Conservation (phyloP, 2,329 filamentous ascomycete species). For the Alternaria gaisen region DNA sequence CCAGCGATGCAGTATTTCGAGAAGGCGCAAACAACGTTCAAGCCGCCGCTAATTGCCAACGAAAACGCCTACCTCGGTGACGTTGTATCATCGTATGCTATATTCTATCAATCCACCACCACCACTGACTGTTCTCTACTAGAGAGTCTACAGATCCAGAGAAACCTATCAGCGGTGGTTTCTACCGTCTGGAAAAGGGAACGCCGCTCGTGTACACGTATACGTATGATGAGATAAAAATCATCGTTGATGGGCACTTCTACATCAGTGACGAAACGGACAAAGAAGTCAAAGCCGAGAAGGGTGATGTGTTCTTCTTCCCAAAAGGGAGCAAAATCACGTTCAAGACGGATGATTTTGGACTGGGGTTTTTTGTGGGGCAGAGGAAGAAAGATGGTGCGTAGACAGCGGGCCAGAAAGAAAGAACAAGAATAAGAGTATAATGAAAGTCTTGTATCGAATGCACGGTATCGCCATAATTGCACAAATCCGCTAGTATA, state of each 20-base stretch:
- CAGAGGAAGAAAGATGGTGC: constrained; percentile 48
- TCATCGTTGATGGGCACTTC: constrained; percentile 73
- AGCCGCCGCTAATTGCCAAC: constrained; percentile 72
- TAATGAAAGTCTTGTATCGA: not conserved
- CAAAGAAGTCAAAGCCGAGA: constrained; percentile 65
- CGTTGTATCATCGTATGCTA: constrained; percentile 62
- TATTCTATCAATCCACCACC: not conserved
- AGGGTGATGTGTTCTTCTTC: constrained; percentile 75
- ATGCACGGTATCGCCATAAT: not conserved
- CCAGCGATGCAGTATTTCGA: constrained; percentile 61
- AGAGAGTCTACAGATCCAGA: constrained; percentile 65
- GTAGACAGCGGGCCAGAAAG: not conserved
- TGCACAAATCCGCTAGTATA: not conserved
- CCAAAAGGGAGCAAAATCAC: constrained; percentile 72
- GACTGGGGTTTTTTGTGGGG: constrained; percentile 66
- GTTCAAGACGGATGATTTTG: constrained; percentile 69
- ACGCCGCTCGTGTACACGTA: constrained; percentile 74
- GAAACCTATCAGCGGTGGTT: constrained; percentile 69
- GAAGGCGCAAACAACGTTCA: constrained; percentile 67
- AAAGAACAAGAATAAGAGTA: not conserved
- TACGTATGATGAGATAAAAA: constrained; percentile 78
- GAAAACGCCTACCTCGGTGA: constrained; percentile 75
- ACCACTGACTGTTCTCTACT: not conserved
- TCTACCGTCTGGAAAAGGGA: constrained; percentile 74
- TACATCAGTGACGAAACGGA: constrained; percentile 71